Base-by-base conservation (phyloP, 2,329 filamentous ascomycete species). In the Aspergillus spinulosporus region DNA sequence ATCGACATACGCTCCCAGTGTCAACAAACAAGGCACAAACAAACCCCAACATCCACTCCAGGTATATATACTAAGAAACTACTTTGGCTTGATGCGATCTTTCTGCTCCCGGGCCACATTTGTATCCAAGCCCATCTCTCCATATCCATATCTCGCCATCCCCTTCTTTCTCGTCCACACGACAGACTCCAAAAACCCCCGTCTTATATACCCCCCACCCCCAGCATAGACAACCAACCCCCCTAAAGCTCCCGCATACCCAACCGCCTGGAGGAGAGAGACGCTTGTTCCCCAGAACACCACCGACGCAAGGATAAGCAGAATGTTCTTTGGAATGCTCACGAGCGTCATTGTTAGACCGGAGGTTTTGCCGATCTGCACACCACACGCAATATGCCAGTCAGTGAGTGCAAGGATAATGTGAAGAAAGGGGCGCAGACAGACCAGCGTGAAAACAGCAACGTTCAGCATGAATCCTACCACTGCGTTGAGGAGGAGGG, bases 301-400 rank as follows among this genome's bases (percentile, higher is more conserved):
- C 69, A 92, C 86, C 48, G 88, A 90, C 52, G 84, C 80, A 55
- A 83, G 76, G 61, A 93, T 88, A 51, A 94, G 85, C 53, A 93
- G 82, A 57, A 93, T 91, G 69, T 90, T 89, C 75, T 93, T 94
- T 66, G 92, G 83, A 59, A 94, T 89, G 68, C 90, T 89, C 52
- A 86, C 90, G 14, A 94, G 84, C 28, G 89, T 90, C 75, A 93
- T 87, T 66, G 91, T 88, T 43, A 94, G 83, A 51, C 88, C 88
- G 2, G 89, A 93, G 3, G 89, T 93, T 74, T 89, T 90, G 68
- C 89, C 89, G 66, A 93, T 93, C 89, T 92, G 64, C 36, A 56
- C 34, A 12, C 21, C 21, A 21, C 21, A 21, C 21, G 21, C 21
- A 21, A 21, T 21, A 21, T 21, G 21, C 21, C 21, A 37, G 34